A percentile compares a stretch with the other conserved stretches of the same genome.
phyloP scores from a whole-genome alignment of 208 protist species.

The Leishmania major region DNA sequence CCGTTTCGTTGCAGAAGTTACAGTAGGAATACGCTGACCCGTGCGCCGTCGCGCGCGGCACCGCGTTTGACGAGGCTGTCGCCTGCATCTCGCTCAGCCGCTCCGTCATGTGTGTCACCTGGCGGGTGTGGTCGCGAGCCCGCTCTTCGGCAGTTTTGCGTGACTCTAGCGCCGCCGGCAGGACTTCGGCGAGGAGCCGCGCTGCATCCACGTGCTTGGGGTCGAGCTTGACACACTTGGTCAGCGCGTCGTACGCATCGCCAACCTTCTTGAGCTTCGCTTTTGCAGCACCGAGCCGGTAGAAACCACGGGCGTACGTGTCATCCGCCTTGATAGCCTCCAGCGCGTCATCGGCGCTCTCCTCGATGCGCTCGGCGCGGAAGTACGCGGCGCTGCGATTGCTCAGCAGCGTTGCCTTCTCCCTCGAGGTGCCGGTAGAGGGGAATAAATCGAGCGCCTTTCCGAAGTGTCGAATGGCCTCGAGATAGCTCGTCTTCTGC shows the following conservation, averaged over 20 bases:
- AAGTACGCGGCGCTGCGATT: conserved; percentile 83
- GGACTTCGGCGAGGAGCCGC: conserved; percentile 48
- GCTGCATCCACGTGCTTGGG: conserved; percentile 50
- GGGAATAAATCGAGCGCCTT: conserved; percentile 75
- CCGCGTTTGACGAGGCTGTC: not conserved
- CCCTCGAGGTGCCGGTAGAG: conserved; percentile 19
- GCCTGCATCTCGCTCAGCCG: conserved; percentile 40
- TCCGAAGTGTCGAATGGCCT: conserved; percentile 77
- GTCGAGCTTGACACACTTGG: conserved; percentile 61
- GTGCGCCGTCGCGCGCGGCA: conserved; percentile 40
- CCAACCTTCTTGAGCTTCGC: conserved; percentile 47
- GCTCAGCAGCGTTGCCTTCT: conserved; percentile 59
- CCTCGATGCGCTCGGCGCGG: conserved; percentile 41
- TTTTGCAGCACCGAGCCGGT: conserved; percentile 64
- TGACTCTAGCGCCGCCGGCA: conserved; percentile 34
- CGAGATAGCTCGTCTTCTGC: conserved; percentile 57
- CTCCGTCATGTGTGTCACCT: conserved; percentile 25
- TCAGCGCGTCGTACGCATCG: conserved; percentile 57
- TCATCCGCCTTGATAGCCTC: conserved; percentile 48
- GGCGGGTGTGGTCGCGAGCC: conserved; percentile 36
- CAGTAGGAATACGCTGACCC: conserved; percentile 75
- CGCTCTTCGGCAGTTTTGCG: conserved; percentile 58
- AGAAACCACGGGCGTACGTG: conserved; percentile 75
- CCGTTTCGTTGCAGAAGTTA: conserved; percentile 82
- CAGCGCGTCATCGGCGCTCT: conserved; percentile 65